Evolutionary conservation across 1,284 basidiomycete genomes (phyloP), one percentile per base, ranked within the genome.

Genomic region (Rhodotorula sp.): DNA sequence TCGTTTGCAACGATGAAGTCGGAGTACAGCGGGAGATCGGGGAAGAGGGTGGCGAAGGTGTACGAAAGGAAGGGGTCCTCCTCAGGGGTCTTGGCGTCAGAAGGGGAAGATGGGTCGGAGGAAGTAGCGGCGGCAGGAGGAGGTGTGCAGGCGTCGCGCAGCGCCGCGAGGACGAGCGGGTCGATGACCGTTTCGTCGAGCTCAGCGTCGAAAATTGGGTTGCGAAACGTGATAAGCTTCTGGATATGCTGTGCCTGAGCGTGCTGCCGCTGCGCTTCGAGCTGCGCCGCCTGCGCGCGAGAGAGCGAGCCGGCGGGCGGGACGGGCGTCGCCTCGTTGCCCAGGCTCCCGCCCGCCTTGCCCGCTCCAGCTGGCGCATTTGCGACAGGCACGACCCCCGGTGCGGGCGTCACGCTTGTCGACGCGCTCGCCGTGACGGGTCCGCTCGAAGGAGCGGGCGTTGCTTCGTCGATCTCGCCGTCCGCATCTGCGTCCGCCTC

Each of bases 401-500:
- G 48, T 21, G 59, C 56, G 46, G 67, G 57, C 3, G 39, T 64
- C 12, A 46, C 80, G 9, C 62, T 79, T 36, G 80, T 76, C 37
- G 75, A 71, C 7, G 76, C 75, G 8, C 65, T 71, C 51, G 72
- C 55, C 5, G 60, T 54, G 25, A 48, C 62, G 75, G 21, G 67
- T 72, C 6, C 74, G 74, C 21, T 77, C 77, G 55, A 68, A 70
- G 8, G 69, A 6, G 72, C 76, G 6, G 75, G 75, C 21, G 79
- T 78, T 10, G 75, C 77, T 19, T 77, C 78, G 34, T 72, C 71
- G 13, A 64, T 72, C 25, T 76, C 78, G 22, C 74, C 77, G 9
- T 79, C 73, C 22, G 72, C 79, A 37, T 79, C 72, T 10, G 50
- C 74, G 46, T 80, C 80, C 78, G 73, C 78, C 9, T 76, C 72